Base-by-base conservation (phyloP, 495 filamentous ascomycete genomes). In the Talaromyces trachyspermus region DNA sequence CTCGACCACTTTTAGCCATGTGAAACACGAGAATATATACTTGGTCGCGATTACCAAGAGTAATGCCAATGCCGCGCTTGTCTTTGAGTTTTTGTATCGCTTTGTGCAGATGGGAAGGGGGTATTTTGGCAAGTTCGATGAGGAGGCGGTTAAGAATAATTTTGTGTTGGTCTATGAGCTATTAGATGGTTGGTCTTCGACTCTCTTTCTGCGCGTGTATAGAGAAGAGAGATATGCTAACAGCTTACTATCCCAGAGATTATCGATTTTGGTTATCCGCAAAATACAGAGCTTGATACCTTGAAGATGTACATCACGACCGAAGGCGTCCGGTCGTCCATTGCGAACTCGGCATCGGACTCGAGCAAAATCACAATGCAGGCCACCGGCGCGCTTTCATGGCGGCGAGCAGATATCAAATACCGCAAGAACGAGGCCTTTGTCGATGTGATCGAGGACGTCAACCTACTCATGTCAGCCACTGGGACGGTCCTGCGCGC, bases 271-370 rank as follows among this genome's bases (percentile, higher is more conserved):
- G 94, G 94, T 57, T 99, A 99, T 63, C 94, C 94, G 43, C 94
- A 99, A 64, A 97, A 97, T 65, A 97, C 94, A 54, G 94, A 99
- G 70, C 91, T 90, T 32, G 94, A 99, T 61, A 99, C 94, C 14
- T 76, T 99, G 49, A 99, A 97, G 72, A 96, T 97, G 91, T 97
- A 99, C 72, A 99, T 99, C 68, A 99, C 94, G 11, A 97, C 94
- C 40, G 94, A 99, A 70, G 92, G 94, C 36, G 94, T 99, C 70
- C 95, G 95, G 66, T 92, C 89, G 20, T 90, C 95, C 65, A 83
- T 91, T 46, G 82, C 85, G 43, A 83, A 88, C 71, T 63, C 53
- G 9, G 57, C 64, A 23, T 62, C 65, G 32, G 90, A 97, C 64
- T 94, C 90, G 15, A 89, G 89, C 53, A 86, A 86, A 55, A 99